Evolutionary conservation across 257 asterid species (phyloP).

Genomic region (Sherardia arvensis): DNA sequence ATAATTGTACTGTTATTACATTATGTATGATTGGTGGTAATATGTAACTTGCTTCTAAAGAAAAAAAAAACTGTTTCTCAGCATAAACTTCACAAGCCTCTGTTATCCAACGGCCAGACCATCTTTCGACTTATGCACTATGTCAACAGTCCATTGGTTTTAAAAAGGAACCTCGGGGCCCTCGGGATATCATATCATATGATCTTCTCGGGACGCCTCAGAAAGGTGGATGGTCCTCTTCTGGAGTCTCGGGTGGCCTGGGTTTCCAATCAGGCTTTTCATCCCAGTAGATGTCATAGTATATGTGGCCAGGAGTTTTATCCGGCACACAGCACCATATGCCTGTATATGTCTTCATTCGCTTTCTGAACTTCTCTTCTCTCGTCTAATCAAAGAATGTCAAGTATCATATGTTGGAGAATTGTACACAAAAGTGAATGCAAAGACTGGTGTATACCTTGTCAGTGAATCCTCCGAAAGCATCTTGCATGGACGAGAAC

Average conservation of each 20-base stretch:
- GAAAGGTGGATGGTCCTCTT: conserved; percentile 82
- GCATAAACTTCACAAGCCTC: not conserved
- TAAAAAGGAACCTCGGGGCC: not conserved
- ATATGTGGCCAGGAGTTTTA: conserved; percentile 76
- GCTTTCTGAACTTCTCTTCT: conserved; percentile 75
- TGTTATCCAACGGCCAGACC: not conserved
- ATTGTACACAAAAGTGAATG: not conserved
- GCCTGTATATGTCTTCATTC: conserved; percentile 75
- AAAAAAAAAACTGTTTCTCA: not conserved
- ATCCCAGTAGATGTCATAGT: conserved; percentile 92
- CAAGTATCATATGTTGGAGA: not conserved
- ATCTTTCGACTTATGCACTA: not conserved
- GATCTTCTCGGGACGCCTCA: conserved; percentile 20
- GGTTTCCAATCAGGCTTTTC: conserved; percentile 94
- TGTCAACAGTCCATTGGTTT: not conserved
- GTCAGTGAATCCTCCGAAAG: conserved; percentile 76
- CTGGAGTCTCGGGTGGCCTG: conserved; percentile 60
- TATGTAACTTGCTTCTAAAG: not conserved
- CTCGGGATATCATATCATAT: not conserved
- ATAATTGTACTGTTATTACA: not conserved
- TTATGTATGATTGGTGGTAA: not conserved
- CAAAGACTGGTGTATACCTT: conserved; percentile 34
- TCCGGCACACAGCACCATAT: conserved; percentile 87
- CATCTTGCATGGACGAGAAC: conserved; percentile 88
- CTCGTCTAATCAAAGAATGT: conserved; percentile 34